Evolutionary conservation across 225 moss, liverwort and hornwort genomes (phyloP).

Genomic region (Climacium dendroides): DNA sequence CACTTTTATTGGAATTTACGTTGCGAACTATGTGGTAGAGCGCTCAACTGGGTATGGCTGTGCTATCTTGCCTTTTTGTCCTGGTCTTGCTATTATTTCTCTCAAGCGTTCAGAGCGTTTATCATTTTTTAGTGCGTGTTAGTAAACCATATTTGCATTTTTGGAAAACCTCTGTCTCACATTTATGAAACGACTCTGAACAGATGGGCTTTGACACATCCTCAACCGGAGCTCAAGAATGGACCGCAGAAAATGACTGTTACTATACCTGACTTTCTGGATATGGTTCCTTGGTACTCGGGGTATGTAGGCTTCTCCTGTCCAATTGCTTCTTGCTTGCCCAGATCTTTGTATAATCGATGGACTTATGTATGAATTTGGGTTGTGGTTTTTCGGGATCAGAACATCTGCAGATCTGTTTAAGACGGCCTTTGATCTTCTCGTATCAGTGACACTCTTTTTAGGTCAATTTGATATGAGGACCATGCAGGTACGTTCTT

Average conservation of each 20-base stretch:
- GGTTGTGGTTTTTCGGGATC: slow-evolving; percentile 8
- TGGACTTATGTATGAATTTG: slow-evolving; percentile 4
- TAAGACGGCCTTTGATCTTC: slow-evolving; percentile 98
- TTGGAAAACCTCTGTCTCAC: neutral
- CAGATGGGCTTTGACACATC: slow-evolving; percentile 99
- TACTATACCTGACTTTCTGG: slow-evolving; percentile 83
- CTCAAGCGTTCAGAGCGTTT: neutral
- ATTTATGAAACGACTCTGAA: neutral
- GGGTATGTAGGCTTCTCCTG: slow-evolving; percentile 48
- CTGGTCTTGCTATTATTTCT: neutral
- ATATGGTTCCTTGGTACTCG: slow-evolving; percentile 99
- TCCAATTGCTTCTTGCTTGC: neutral
- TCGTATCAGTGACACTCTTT: slow-evolving; percentile 96
- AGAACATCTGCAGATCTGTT: slow-evolving; percentile 99
- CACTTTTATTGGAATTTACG: slow-evolving; percentile 93
- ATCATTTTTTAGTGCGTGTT: neutral
- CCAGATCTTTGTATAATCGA: neutral
- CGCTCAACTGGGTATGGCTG: slow-evolving; percentile 86
- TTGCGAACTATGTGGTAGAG: slow-evolving; percentile 98
- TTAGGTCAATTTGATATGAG: slow-evolving; percentile 99
- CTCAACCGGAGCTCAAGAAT: slow-evolving; percentile 57
- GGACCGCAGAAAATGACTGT: slow-evolving; percentile 60
- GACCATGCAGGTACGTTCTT: slow-evolving; percentile 81
- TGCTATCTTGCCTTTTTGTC: neutral
- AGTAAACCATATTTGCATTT: neutral